A percentile compares a stretch with the other conserved stretches of the same genome.
These are phyloP conservation scores for Colletotrichum sp. DNA, from an alignment of 2,329 filamentous ascomycete species.

Conservation along the genomic window DNA sequence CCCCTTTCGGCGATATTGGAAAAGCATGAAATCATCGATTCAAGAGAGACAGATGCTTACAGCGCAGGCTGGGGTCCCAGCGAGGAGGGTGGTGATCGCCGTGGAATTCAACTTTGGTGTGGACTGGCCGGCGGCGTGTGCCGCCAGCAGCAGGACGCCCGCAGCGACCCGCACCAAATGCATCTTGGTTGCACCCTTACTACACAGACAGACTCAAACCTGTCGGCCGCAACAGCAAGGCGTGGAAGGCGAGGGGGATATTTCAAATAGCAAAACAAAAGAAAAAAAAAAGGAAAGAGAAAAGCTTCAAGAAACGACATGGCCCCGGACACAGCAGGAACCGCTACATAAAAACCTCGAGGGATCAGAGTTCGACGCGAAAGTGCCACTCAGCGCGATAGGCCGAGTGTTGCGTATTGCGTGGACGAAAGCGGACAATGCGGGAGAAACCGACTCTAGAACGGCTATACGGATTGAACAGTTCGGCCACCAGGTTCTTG, in stretches of 20 bases:
- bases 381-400: not conserved
- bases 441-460: not conserved
- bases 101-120: not conserved
- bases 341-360: not conserved
- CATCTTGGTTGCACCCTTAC: not conserved
- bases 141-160: not conserved
- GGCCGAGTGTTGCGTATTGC: not conserved
- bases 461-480: not conserved
- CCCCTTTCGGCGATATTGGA: not conserved
- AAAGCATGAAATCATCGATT: not conserved
- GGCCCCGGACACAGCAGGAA: not conserved
- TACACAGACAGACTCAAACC: not conserved
- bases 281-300: not conserved
- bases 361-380: not conserved
- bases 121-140: not conserved
- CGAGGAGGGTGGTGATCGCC: not conserved
- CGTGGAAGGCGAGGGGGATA: not conserved
- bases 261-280: not conserved
- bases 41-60: not conserved
- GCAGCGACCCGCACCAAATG: not conserved
- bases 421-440: not conserved
- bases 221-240: not conserved
- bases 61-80: conserved; percentile 1
- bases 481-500: not conserved
- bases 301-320: not conserved